These are phyloP conservation scores for Bacterosira constricta DNA, from an alignment of 108 stramenopile genomes.

Conservation along the genomic window DNA sequence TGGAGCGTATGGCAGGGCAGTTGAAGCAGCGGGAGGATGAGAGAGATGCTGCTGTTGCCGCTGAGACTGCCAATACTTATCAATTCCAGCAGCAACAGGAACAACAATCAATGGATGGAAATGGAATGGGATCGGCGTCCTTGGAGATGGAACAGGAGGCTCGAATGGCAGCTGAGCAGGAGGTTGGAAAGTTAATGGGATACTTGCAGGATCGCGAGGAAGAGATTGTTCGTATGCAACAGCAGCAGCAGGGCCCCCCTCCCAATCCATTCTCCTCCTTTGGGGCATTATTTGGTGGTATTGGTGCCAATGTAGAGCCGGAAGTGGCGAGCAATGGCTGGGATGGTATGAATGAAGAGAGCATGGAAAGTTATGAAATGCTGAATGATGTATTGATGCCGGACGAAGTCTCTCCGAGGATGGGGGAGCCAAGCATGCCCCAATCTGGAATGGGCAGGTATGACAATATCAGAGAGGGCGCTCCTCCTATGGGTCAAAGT, in stretches of 20 bases:
- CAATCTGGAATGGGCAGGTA: background rate
- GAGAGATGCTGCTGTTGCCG: background rate
- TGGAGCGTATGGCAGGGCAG: conserved; percentile 29
- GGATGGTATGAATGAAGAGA: background rate
- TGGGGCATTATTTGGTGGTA: conserved; percentile 4
- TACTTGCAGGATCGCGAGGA: background rate
- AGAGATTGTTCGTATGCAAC: background rate
- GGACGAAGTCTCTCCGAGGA: conserved; percentile 20
- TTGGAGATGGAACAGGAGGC: conserved; percentile 14
- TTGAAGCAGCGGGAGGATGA: conserved; percentile 19
- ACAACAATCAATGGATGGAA: background rate
- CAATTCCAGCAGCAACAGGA: conserved; percentile 8
- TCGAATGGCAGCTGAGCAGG: background rate
- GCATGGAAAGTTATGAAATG: conserved; percentile 17
- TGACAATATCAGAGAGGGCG: conserved; percentile 7
- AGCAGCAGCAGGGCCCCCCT: background rate
- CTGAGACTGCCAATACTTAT: background rate
- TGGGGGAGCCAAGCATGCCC: background rate
- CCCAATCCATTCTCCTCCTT: conserved; percentile 1
- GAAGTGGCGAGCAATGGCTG: background rate
- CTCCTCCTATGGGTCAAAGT: background rate
- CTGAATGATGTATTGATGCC: conserved; percentile 28
- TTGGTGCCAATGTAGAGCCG: background rate
- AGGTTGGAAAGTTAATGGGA: background rate
- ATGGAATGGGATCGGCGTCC: background rate